These are phyloP conservation scores for Fusarium sp. DNA, from an alignment of 2,329 filamentous ascomycete genomes.

Conservation along the genomic window DNA sequence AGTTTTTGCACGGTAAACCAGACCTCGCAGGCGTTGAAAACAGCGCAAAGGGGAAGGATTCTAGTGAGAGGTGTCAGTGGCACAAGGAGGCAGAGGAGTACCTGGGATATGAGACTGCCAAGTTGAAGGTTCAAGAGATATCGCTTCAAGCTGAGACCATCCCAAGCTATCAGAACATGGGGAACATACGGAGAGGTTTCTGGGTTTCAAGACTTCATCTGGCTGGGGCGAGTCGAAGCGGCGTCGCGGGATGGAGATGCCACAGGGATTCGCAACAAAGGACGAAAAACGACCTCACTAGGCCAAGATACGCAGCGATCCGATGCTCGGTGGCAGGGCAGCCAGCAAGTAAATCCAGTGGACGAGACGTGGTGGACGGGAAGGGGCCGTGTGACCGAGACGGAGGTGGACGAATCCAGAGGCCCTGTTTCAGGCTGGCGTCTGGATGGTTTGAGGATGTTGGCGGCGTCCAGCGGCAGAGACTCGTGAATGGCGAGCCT, in stretches of 20 bases:
- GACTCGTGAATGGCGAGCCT: constrained; percentile 28
- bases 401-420: constrained; percentile 36
- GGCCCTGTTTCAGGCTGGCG: constrained; percentile 45
- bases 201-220: constrained; percentile 23
- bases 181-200: constrained; percentile 26
- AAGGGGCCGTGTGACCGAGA: constrained; percentile 36
- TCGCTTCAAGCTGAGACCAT: constrained; percentile 22
- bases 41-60: constrained; percentile 35
- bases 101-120: constrained; percentile 22
- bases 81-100: constrained; percentile 19
- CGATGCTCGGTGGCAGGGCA: constrained; percentile 25
- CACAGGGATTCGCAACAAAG: constrained; percentile 38
- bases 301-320: constrained; percentile 22
- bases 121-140: constrained; percentile 31
- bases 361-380: constrained; percentile 18
- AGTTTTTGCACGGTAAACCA: constrained; percentile 42
- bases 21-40: constrained; percentile 37
- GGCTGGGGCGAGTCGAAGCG: constrained; percentile 7
- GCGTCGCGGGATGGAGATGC: constrained; percentile 14
- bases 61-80: constrained; percentile 37
- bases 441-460: constrained; percentile 39
- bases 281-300: constrained; percentile 35
- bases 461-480: constrained; percentile 27
- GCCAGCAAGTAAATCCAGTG: constrained; percentile 25
- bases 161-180: neutral